Evolutionary conservation across 2,329 filamentous ascomycete genomes (phyloP).

Genomic region (Beauveria medogensis): DNA sequence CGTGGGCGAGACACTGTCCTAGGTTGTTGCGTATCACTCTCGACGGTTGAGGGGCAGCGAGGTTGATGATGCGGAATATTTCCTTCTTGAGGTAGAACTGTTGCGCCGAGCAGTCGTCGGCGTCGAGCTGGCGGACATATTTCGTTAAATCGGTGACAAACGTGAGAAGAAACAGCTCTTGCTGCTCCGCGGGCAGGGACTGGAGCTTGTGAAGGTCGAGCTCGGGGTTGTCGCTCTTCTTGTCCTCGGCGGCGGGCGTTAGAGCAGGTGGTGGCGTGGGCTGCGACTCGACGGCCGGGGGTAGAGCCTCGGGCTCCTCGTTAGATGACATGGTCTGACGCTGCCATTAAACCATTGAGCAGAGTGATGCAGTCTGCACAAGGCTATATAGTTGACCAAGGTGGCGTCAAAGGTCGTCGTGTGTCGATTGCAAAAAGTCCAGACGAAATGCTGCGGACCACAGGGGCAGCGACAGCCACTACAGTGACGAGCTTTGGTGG

Average conservation of each 20-base stretch:
- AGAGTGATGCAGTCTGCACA: background rate
- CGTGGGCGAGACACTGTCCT: slow-evolving; percentile 72
- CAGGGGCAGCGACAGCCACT: slow-evolving; percentile 6
- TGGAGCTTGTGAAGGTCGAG: slow-evolving; percentile 88
- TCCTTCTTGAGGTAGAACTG: slow-evolving; percentile 91
- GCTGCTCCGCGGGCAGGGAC: slow-evolving; percentile 83
- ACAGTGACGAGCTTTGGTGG: slow-evolving; percentile 7
- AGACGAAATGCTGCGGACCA: background rate
- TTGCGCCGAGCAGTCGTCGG: slow-evolving; percentile 77
- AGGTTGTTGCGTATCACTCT: slow-evolving; percentile 86
- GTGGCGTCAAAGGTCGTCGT: background rate
- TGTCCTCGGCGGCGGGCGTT: slow-evolving; percentile 19
- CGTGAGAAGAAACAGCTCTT: slow-evolving; percentile 86
- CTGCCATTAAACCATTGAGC: slow-evolving; percentile 5
- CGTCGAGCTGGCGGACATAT: slow-evolving; percentile 65
- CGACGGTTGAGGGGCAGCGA: slow-evolving; percentile 75
- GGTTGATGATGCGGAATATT: slow-evolving; percentile 83
- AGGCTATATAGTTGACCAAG: background rate
- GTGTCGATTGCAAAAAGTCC: slow-evolving; percentile 1
- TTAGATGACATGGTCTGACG: slow-evolving; percentile 27
- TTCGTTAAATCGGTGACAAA: slow-evolving; percentile 77
- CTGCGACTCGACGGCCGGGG: slow-evolving; percentile 19
- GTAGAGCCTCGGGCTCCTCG: slow-evolving; percentile 26
- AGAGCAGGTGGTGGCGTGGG: slow-evolving; percentile 26
- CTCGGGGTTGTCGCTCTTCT: slow-evolving; percentile 54